These are phyloP conservation scores for Kuraishia molischiana DNA, from an alignment of 805 yeast species.

Conservation along the genomic window DNA sequence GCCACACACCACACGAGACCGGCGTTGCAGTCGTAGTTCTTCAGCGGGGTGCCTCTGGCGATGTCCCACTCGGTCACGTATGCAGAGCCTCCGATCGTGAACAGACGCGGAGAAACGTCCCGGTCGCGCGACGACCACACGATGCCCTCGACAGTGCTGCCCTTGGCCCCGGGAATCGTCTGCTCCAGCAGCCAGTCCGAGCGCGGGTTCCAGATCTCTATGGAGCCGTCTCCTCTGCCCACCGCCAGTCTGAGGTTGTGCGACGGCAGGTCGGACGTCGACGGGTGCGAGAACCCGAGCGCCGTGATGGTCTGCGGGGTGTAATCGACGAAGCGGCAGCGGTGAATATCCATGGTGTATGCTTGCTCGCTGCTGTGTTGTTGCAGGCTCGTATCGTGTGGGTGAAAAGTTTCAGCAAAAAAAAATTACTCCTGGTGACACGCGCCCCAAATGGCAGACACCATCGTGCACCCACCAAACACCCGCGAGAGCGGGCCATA, in stretches of 20 bases:
- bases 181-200: conserved; percentile 74
- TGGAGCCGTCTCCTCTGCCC: conserved; percentile 89
- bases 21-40: conserved; percentile 80
- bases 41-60: conserved; percentile 56
- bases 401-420: no score
- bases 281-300: conserved; percentile 61
- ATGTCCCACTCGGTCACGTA: conserved; percentile 89
- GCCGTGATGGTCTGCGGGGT: conserved; percentile 80
- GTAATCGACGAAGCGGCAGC: conserved; percentile 87
- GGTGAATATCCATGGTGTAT: conserved; percentile 59
- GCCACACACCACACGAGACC: conserved; percentile 91
- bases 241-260: conserved; percentile 70
- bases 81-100: conserved; percentile 92
- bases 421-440: no score
- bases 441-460: no score
- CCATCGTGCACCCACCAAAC: no score
- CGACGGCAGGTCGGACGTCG: conserved; percentile 37
- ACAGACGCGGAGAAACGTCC: conserved; percentile 51
- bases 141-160: conserved; percentile 81
- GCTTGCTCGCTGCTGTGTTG: not conserved
- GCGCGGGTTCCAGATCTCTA: conserved; percentile 91
- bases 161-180: conserved; percentile 67
- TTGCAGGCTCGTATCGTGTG: no score
- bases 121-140: conserved; percentile 58
- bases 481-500: no score